These are phyloP conservation scores for Luffa aegyptiaca DNA, from an alignment of 306 rosid genomes.

Conservation along the genomic window DNA sequence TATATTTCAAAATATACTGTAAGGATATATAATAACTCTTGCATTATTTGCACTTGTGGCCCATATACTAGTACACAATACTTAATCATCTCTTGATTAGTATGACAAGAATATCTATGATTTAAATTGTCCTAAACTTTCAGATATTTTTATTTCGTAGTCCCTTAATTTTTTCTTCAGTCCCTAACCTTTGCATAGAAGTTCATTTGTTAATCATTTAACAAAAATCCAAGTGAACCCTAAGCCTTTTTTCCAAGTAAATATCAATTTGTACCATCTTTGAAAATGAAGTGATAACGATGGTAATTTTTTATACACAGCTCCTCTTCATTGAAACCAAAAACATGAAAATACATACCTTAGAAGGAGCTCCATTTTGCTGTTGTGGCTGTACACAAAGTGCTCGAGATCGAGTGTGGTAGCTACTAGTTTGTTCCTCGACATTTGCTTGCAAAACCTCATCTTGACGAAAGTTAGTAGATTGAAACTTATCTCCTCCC, in stretches of 20 bases:
- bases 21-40: background rate
- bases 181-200: background rate
- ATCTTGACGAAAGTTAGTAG: constrained; percentile 15
- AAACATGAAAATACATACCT: constrained; percentile 29
- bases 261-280: background rate
- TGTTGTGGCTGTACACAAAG: constrained; percentile 18
- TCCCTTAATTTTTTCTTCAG: background rate
- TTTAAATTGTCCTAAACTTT: background rate
- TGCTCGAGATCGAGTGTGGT: constrained; percentile 13
- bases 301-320: background rate
- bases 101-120: background rate
- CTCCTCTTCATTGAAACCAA: background rate
- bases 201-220: background rate
- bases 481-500: constrained; percentile 17
- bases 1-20: background rate
- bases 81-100: background rate
- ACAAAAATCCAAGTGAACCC: background rate
- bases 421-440: constrained; percentile 18
- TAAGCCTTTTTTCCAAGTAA: background rate
- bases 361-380: constrained; percentile 30
- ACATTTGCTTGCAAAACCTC: constrained; percentile 19
- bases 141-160: background rate
- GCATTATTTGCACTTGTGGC: background rate
- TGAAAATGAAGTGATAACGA: background rate
- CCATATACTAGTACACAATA: background rate